Conservation (phyloP, 2,329 filamentous ascomycete genomes). For the Alternaria hordeiaustralica region DNA sequence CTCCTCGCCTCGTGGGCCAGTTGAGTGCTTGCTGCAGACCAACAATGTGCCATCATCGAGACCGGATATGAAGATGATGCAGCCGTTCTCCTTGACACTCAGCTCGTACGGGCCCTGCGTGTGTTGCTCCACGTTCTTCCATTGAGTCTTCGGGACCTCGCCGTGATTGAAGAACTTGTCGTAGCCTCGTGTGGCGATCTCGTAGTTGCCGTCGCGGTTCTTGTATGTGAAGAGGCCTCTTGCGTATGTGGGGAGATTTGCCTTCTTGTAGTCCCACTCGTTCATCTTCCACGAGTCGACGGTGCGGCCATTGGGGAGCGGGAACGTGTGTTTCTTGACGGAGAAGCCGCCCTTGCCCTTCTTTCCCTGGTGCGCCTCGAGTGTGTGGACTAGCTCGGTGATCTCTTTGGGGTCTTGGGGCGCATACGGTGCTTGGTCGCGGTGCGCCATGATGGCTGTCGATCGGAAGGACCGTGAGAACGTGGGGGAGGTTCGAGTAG, state of each 20-base stretch:
- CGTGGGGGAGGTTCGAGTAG: neutral
- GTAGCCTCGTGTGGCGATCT: constrained; percentile 89
- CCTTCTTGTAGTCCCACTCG: constrained; percentile 95
- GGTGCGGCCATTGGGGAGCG: constrained; percentile 68
- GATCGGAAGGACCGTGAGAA: constrained; percentile 11
- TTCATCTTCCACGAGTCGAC: constrained; percentile 93
- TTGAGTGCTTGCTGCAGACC: constrained; percentile 99
- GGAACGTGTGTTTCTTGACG: constrained; percentile 81
- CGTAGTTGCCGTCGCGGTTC: constrained; percentile 67
- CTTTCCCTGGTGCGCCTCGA: constrained; percentile 64
- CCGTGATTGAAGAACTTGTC: constrained; percentile 98
- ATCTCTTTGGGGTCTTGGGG: constrained; percentile 75
- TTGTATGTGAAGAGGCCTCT: constrained; percentile 90
- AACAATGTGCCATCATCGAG: constrained; percentile 87
- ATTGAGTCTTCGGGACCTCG: constrained; percentile 82
- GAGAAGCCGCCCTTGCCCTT: constrained; percentile 63
- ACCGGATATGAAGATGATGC: constrained; percentile 96
- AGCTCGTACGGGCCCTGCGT: constrained; percentile 92
- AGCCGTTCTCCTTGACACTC: constrained; percentile 98
- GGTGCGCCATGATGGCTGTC: constrained; percentile 58
- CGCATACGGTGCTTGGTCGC: constrained; percentile 64
- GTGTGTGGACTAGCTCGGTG: constrained; percentile 66
- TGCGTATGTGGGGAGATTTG: constrained; percentile 86
- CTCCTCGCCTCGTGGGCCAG: constrained; percentile 76
- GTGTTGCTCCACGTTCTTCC: constrained; percentile 75